phyloP scores from a whole-genome alignment of 2,329 filamentous ascomycete species.

The Penicillium sp. region DNA sequence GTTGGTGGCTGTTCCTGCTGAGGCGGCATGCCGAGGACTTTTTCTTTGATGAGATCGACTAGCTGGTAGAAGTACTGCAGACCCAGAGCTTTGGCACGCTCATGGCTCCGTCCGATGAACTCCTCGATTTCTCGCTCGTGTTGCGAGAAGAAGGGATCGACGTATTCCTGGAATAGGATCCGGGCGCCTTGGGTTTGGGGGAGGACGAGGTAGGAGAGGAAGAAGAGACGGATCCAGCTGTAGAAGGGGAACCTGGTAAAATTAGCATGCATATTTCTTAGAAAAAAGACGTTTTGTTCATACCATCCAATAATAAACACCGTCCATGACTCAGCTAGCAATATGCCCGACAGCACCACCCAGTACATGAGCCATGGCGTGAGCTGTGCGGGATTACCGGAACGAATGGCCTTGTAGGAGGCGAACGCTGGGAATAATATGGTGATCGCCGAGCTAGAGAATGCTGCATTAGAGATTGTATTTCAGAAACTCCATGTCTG shows the following conservation, averaged over 20 bases:
- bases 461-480: background rate
- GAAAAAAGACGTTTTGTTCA: slow-evolving; percentile 16
- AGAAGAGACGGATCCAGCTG: slow-evolving; percentile 78
- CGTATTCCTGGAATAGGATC: slow-evolving; percentile 74
- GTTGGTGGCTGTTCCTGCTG: slow-evolving; percentile 47
- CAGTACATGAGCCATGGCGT: slow-evolving; percentile 99
- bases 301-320: slow-evolving; percentile 82
- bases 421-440: slow-evolving; percentile 95
- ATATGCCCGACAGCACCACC: slow-evolving; percentile 79
- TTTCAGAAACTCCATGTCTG: background rate
- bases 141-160: slow-evolving; percentile 82
- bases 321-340: slow-evolving; percentile 81
- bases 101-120: slow-evolving; percentile 78
- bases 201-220: slow-evolving; percentile 92
- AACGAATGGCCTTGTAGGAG: slow-evolving; percentile 96
- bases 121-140: slow-evolving; percentile 89
- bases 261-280: background rate
- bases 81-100: slow-evolving; percentile 71
- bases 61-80: slow-evolving; percentile 69
- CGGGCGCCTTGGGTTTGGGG: slow-evolving; percentile 94
- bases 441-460: slow-evolving; percentile 72
- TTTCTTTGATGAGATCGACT: slow-evolving; percentile 69
- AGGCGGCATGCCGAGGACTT: slow-evolving; percentile 73
- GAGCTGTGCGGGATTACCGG: slow-evolving; percentile 79
- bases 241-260: slow-evolving; percentile 77